These are phyloP conservation scores for Cladosporium sp. DNA, from an alignment of 2,329 filamentous ascomycete genomes.

Conservation along the genomic window DNA sequence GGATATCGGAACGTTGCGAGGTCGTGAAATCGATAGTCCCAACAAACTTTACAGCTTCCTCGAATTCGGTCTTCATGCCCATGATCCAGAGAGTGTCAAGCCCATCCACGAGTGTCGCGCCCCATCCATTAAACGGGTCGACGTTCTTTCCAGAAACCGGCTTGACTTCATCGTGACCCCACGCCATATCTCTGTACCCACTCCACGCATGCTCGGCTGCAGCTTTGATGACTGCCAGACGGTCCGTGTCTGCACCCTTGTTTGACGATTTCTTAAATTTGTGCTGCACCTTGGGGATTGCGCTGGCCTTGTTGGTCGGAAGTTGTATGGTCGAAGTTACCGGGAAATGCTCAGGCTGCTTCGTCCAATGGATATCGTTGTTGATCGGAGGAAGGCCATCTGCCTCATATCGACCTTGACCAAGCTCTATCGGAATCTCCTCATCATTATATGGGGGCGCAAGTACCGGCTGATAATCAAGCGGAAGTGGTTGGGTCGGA, in stretches of 20 bases:
- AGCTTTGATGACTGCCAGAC: constrained; percentile 63
- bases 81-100: constrained; percentile 87
- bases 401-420: constrained; percentile 2
- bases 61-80: constrained; percentile 72
- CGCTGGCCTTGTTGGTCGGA: constrained; percentile 65
- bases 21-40: constrained; percentile 78
- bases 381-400: constrained; percentile 14
- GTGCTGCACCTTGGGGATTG: constrained; percentile 74
- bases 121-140: constrained; percentile 90
- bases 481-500: constrained; percentile 2
- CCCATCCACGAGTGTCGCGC: constrained; percentile 77
- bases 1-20: constrained; percentile 63
- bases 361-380: constrained; percentile 63
- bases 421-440: constrained; percentile 8
- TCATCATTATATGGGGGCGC: neutral
- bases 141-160: constrained; percentile 65
- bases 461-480: constrained; percentile 3
- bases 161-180: constrained; percentile 79
- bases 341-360: constrained; percentile 65
- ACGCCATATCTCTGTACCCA: constrained; percentile 75
- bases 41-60: constrained; percentile 68
- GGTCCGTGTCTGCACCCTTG: constrained; percentile 56
- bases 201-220: constrained; percentile 77
- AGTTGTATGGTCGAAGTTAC: constrained; percentile 71
- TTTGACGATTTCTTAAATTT: constrained; percentile 57